phyloP scores from a whole-genome alignment of 2,329 filamentous ascomycete species.

The Cercospora citrullina region DNA sequence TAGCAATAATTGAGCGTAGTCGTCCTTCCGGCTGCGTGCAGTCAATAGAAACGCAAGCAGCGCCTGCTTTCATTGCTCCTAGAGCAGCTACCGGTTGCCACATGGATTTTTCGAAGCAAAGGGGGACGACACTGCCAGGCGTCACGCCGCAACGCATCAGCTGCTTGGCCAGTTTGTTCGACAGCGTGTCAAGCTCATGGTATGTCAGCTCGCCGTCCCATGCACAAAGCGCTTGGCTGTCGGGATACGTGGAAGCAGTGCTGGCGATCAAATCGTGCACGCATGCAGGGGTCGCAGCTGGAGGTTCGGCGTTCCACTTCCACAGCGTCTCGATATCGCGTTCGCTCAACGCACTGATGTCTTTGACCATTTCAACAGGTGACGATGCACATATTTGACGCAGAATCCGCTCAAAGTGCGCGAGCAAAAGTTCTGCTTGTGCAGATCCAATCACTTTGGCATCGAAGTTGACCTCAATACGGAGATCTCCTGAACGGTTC shows the following conservation, averaged over 20 bases:
- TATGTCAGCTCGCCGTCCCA: slow-evolving; percentile 36
- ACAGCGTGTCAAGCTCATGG: slow-evolving; percentile 28
- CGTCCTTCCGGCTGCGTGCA: slow-evolving; percentile 28
- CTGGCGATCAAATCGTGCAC: slow-evolving; percentile 12
- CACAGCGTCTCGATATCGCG: slow-evolving; percentile 11
- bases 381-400: slow-evolving; percentile 11
- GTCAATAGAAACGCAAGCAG: slow-evolving; percentile 29
- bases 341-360: slow-evolving; percentile 6
- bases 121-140: slow-evolving; percentile 20
- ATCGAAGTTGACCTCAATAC: slow-evolving; percentile 9
- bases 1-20: slow-evolving; percentile 31
- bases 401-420: slow-evolving; percentile 15
- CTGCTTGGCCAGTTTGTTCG: slow-evolving; percentile 14
- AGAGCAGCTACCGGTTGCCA: slow-evolving; percentile 32
- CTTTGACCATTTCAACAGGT: not conserved
- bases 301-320: slow-evolving; percentile 10
- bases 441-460: slow-evolving; percentile 5
- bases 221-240: slow-evolving; percentile 18
- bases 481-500: not conserved
- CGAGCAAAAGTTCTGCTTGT: slow-evolving; percentile 3
- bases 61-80: slow-evolving; percentile 37
- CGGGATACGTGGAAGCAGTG: not conserved
- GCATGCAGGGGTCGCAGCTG: not conserved
- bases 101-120: slow-evolving; percentile 35
- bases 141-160: not conserved